Conservation (phyloP, 2,329 filamentous ascomycete species). For the Phaeosphaeriaceae sp. region DNA sequence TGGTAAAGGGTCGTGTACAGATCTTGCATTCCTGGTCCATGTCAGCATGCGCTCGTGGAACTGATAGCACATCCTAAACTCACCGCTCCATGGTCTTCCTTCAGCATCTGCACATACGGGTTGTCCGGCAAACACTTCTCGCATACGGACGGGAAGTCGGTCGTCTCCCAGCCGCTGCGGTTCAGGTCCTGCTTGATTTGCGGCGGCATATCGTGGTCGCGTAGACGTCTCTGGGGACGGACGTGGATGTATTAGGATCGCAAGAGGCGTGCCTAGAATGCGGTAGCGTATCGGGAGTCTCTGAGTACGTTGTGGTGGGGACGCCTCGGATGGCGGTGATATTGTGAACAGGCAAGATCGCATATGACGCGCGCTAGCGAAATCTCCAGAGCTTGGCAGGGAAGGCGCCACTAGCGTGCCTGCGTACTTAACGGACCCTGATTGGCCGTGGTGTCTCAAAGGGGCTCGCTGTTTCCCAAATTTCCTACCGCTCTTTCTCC, state of each 20-base stretch:
- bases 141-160: slow-evolving; percentile 86
- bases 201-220: slow-evolving; percentile 68
- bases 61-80: slow-evolving; percentile 52
- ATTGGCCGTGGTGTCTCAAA: slow-evolving; percentile 19
- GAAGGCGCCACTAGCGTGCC: slow-evolving; percentile 17
- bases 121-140: slow-evolving; percentile 96
- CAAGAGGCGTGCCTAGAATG: background rate
- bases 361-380: slow-evolving; percentile 15
- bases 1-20: slow-evolving; percentile 93
- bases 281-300: slow-evolving; percentile 8
- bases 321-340: slow-evolving; percentile 11
- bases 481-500: slow-evolving; percentile 39
- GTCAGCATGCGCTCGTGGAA: slow-evolving; percentile 50
- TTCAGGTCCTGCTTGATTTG: slow-evolving; percentile 98
- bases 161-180: slow-evolving; percentile 93
- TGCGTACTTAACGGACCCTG: slow-evolving; percentile 21
- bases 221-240: background rate
- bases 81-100: slow-evolving; percentile 91
- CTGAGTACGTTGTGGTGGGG: slow-evolving; percentile 20
- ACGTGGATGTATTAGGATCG: background rate
- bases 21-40: slow-evolving; percentile 60
- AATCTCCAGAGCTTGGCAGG: slow-evolving; percentile 22
- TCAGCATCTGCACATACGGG: slow-evolving; percentile 98
- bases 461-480: slow-evolving; percentile 19
- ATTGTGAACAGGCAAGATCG: background rate